Conservation (phyloP, 306 rosid genomes). For the Echinosophora koreensis region DNA sequence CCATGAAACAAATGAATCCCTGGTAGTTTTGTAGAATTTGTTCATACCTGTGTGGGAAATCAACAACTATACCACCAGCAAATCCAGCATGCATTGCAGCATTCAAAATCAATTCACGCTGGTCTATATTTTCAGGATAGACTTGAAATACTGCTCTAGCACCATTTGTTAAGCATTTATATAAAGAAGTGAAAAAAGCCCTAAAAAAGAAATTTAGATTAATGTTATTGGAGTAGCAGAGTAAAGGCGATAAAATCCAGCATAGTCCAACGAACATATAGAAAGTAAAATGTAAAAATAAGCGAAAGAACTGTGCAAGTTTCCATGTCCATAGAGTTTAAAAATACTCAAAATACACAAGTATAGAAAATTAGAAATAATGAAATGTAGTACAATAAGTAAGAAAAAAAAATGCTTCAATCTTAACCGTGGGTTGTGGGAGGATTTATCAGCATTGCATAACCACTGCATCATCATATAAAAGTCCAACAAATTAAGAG, state of each 20-base stretch:
- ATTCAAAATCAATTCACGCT: constrained; percentile 80
- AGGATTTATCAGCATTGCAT: constrained; percentile 96
- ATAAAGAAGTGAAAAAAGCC: constrained; percentile 91
- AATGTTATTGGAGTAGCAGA: constrained; percentile 12
- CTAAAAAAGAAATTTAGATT: constrained; percentile 47
- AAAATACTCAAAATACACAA: neutral
- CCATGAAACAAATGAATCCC: constrained; percentile 20
- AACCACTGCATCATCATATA: constrained; percentile 74
- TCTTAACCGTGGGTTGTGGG: constrained; percentile 84
- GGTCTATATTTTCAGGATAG: constrained; percentile 78
- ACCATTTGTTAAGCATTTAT: constrained; percentile 82
- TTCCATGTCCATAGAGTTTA: constrained; percentile 12
- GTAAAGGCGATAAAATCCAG: constrained; percentile 10
- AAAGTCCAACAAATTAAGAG: constrained; percentile 33
- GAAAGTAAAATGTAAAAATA: neutral
- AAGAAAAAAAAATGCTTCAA: constrained; percentile 65
- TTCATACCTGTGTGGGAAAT: constrained; percentile 89
- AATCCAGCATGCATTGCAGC: constrained; percentile 95
- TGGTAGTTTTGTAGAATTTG: neutral
- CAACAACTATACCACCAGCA: constrained; percentile 91
- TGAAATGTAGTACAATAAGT: constrained; percentile 3
- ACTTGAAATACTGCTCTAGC: constrained; percentile 92
- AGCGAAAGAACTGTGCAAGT: neutral
- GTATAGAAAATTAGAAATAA: neutral
- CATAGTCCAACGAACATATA: constrained; percentile 12